phyloP scores from a whole-genome alignment of 2,329 filamentous ascomycete genomes.

The Annulohypoxylon truncatum region DNA sequence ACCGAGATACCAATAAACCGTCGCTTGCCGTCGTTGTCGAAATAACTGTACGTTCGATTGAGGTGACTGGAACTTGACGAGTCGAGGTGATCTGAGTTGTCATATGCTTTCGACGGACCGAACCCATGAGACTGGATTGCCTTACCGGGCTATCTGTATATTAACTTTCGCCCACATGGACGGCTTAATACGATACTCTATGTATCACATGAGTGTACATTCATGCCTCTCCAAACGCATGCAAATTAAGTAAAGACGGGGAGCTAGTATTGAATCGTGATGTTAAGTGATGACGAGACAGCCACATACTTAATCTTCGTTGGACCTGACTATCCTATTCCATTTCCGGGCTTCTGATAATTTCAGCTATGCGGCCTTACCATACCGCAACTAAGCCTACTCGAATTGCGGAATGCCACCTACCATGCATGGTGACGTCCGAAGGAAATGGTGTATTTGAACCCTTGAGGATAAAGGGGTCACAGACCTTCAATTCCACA shows the following conservation, averaged over 20 bases:
- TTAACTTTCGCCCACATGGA: constrained; percentile 11
- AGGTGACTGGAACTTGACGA: constrained; percentile 23
- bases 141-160: constrained; percentile 7
- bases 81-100: not conserved
- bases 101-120: constrained; percentile 4
- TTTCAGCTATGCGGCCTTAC: not conserved
- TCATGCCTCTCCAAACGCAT: constrained; percentile 9
- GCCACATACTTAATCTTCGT: constrained; percentile 19
- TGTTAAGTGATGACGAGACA: constrained; percentile 2
- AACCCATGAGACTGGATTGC: constrained; percentile 27
- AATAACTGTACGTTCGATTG: constrained; percentile 2
- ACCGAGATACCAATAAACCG: not conserved
- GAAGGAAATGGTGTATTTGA: not conserved
- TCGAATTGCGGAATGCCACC: constrained; percentile 19
- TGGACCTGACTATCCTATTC: constrained; percentile 20
- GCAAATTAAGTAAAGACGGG: constrained; percentile 9
- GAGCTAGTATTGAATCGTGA: constrained; percentile 12
- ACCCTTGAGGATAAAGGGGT: constrained; percentile 3
- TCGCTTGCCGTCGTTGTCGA: constrained; percentile 3
- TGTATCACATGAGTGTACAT: constrained; percentile 12
- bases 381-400: constrained; percentile 1
- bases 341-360: not conserved
- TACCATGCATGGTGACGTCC: constrained; percentile 37
- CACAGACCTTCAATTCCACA: constrained; percentile 5
- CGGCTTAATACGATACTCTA: not conserved